A percentile compares a stretch with the other conserved stretches of the same genome.
Conservation (phyloP, 768 basidiomycete species). For the Boletus sp. region DNA sequence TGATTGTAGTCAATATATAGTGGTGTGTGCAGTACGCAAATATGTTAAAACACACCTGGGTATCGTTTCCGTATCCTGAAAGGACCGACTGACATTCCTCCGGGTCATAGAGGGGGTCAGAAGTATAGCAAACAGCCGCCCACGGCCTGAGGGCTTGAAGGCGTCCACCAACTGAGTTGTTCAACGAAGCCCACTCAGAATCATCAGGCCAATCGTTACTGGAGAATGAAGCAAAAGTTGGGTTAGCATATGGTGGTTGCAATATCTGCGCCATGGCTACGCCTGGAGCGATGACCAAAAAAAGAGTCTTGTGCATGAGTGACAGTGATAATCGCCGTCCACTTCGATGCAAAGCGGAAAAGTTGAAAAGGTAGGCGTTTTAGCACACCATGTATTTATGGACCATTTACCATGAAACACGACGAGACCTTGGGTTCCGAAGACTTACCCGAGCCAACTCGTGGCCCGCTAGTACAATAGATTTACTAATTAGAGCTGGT, state of each 20-base stretch:
- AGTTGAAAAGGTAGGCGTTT: background rate
- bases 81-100: slow-evolving; percentile 15
- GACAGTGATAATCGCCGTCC: background rate
- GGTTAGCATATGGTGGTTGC: slow-evolving; percentile 7
- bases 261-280: background rate
- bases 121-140: slow-evolving; percentile 21
- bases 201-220: slow-evolving; percentile 7
- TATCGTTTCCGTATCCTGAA: slow-evolving; percentile 14
- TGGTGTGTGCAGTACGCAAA: background rate
- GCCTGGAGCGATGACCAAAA: background rate
- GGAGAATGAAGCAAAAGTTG: slow-evolving; percentile 2
- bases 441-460: too few species aligned
- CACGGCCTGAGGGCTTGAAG: slow-evolving; percentile 20
- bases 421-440: too few species aligned
- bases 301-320: slow-evolving; percentile 2
- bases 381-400: background rate
- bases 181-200: slow-evolving; percentile 12
- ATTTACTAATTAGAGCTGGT: too few species aligned
- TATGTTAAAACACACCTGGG: slow-evolving; percentile 4
- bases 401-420: background rate
- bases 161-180: slow-evolving; percentile 13
- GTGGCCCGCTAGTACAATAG: too few species aligned
- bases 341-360: background rate
- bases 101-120: slow-evolving; percentile 16
- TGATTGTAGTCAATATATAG: background rate